phyloP scores from a whole-genome alignment of 768 basidiomycete genomes.

The Agaricus subrufescens region DNA sequence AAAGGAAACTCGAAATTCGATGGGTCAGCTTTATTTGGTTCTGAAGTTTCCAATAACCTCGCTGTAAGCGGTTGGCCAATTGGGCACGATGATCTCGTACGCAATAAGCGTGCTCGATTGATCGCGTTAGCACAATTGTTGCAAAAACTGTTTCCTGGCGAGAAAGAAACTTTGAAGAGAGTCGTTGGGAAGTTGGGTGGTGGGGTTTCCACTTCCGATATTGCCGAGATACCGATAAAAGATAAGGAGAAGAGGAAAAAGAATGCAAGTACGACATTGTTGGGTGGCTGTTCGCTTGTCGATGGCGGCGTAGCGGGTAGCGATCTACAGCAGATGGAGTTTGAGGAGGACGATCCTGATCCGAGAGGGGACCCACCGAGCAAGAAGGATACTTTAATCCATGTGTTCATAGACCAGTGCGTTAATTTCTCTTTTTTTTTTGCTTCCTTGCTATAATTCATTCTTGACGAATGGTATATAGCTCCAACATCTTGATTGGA shows the following conservation, averaged over 20 bases:
- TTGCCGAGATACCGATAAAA: background rate
- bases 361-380: slow-evolving; percentile 28
- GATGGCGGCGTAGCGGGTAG: slow-evolving; percentile 6
- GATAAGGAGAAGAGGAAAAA: slow-evolving; percentile 9
- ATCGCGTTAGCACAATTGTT: slow-evolving; percentile 54
- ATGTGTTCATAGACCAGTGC: slow-evolving; percentile 59
- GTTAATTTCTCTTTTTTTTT: slow-evolving; percentile 20
- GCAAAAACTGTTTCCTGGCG: slow-evolving; percentile 51
- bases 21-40: background rate
- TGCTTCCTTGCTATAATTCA: slow-evolving; percentile 31
- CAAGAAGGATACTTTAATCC: slow-evolving; percentile 30
- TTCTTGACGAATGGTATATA: slow-evolving; percentile 20
- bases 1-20: background rate
- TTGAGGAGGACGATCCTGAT: slow-evolving; percentile 22
- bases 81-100: slow-evolving; percentile 3
- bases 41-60: slow-evolving; percentile 4
- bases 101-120: slow-evolving; percentile 35
- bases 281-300: slow-evolving; percentile 1
- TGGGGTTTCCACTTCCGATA: slow-evolving; percentile 5
- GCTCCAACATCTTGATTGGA: slow-evolving; percentile 87
- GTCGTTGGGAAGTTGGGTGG: slow-evolving; percentile 21
- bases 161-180: slow-evolving; percentile 25
- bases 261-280: slow-evolving; percentile 1
- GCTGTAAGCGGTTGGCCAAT: background rate
- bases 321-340: slow-evolving; percentile 9